phyloP scores from a whole-genome alignment of 1,284 basidiomycete genomes.

The Singerocomus inundabilis region DNA sequence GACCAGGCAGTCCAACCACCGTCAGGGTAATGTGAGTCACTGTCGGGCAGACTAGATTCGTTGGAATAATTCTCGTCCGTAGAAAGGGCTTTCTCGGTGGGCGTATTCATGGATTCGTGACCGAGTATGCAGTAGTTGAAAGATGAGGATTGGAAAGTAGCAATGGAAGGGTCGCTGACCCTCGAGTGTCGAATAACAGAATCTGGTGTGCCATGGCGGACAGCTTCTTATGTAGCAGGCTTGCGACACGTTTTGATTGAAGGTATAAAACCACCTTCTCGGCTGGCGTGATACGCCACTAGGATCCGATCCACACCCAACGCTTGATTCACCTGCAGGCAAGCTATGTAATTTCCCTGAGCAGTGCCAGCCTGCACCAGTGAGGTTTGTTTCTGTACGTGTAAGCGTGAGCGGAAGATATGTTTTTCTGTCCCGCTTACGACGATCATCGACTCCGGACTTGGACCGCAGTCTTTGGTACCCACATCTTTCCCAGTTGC shows the following conservation, averaged over 20 bases:
- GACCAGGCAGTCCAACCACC: conserved; percentile 29
- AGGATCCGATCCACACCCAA: not conserved
- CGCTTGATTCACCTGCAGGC: not conserved
- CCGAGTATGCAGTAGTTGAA: not conserved
- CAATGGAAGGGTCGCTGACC: not conserved
- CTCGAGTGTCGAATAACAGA: not conserved
- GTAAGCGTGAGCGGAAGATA: no score
- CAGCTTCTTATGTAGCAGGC: conserved; percentile 7
- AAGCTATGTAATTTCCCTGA: conserved; percentile 1
- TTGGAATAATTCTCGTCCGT: not conserved
- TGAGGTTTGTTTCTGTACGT: conserved; percentile 5
- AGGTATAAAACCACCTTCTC: not conserved
- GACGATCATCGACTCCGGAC: no score
- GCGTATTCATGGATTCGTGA: conserved; percentile 6
- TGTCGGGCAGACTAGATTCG: not conserved
- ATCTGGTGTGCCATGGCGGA: not conserved
- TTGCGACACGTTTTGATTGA: conserved; percentile 1
- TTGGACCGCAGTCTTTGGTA: no score
- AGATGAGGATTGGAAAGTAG: not conserved
- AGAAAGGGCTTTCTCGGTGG: not conserved
- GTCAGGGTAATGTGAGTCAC: conserved; percentile 19
- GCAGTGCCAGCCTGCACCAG: not conserved
- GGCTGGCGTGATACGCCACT: conserved; percentile 11
- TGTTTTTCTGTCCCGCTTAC: no score
- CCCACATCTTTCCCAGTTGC: no score